Conservation (phyloP, 129 eudicot species). For the Flaveria sonorensis region DNA sequence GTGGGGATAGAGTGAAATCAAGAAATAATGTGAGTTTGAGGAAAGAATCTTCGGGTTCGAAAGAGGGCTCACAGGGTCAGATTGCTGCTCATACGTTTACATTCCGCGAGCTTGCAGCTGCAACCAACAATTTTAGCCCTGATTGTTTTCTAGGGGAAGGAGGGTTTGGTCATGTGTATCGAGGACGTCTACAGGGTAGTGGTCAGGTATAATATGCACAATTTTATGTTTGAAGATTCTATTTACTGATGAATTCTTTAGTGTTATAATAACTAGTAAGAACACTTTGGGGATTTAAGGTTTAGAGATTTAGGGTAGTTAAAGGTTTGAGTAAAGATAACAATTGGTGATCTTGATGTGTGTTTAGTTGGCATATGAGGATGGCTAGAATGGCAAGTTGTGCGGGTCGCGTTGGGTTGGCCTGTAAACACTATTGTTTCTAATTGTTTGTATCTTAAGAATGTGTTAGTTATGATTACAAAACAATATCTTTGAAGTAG, state of each 20-base stretch:
- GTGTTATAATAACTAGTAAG: not conserved
- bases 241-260: not conserved
- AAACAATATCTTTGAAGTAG: not conserved
- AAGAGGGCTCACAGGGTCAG: conserved; percentile 66
- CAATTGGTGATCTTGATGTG: not conserved
- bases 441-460: not conserved
- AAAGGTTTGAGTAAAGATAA: not conserved
- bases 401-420: not conserved
- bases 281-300: conserved; percentile 4
- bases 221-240: not conserved
- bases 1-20: conserved; percentile 68
- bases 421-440: not conserved
- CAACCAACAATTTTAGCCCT: conserved; percentile 79
- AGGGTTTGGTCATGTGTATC: conserved; percentile 94
- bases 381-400: conserved; percentile 3
- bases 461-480: not conserved
- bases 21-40: conserved; percentile 62
- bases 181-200: conserved; percentile 62
- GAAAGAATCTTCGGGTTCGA: conserved; percentile 57
- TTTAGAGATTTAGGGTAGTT: not conserved
- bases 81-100: conserved; percentile 94
- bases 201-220: conserved; percentile 64
- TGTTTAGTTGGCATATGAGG: not conserved
- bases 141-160: conserved; percentile 95
- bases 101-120: conserved; percentile 91